A percentile compares a stretch with the other conserved stretches of the same genome.
Conservation (phyloP, 1,284 basidiomycete species). For the Rhodotorula sp. region DNA sequence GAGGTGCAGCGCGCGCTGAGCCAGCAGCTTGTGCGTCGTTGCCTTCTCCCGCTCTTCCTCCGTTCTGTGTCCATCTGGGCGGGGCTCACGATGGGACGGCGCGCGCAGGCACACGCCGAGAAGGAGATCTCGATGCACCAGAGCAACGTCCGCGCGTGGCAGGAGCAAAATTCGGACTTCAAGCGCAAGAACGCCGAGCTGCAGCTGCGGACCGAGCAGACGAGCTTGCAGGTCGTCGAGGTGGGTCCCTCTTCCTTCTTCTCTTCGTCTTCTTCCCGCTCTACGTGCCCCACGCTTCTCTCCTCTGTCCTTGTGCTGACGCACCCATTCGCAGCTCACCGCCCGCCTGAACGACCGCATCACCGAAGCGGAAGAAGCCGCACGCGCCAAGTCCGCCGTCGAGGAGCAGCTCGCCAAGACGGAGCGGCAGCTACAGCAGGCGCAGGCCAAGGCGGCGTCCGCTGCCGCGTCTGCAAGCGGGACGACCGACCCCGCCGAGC, state of each 20-base stretch:
- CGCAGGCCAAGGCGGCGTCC: conserved; percentile 46
- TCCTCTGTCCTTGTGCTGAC: background rate
- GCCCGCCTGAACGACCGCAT: conserved; percentile 52
- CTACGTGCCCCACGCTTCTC: too few relatives aligned
- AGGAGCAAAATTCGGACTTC: conserved; percentile 55
- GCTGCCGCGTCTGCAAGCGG: conserved; percentile 26
- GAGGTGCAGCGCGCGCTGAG: conserved; percentile 66
- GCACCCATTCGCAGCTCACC: conserved; percentile 42
- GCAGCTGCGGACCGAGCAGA: conserved; percentile 25
- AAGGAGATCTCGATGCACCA: conserved; percentile 57
- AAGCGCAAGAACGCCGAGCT: conserved; percentile 39
- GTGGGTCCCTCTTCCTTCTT: conserved; percentile 1
- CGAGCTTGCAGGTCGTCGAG: conserved; percentile 24
- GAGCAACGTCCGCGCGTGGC: conserved; percentile 53
- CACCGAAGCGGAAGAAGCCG: conserved; percentile 50
- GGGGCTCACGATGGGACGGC: background rate
- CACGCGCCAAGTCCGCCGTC: conserved; percentile 45
- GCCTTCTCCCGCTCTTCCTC: background rate
- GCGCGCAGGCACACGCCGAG: conserved; percentile 57
- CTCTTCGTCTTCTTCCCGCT: fast-evolving
- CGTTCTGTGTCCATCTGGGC: background rate
- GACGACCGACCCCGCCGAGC: conserved; percentile 40
- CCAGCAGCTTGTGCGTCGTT: conserved; percentile 61
- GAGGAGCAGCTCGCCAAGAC: conserved; percentile 50
- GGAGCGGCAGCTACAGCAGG: conserved; percentile 53